These are phyloP conservation scores for Fraxinus sp. DNA, from an alignment of 305 asterid genomes.

Conservation along the genomic window DNA sequence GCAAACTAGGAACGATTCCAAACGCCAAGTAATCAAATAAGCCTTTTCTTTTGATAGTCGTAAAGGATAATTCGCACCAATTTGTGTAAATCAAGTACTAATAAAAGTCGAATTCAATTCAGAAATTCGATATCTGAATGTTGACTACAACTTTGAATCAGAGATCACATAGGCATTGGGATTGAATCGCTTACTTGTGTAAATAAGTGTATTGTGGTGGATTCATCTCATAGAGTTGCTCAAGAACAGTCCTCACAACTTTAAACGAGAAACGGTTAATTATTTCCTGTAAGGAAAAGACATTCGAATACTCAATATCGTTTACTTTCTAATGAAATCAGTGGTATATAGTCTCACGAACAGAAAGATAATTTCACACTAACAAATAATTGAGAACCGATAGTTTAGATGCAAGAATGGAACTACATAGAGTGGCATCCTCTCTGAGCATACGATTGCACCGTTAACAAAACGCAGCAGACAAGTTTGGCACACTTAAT, in stretches of 20 bases:
- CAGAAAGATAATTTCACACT: not conserved
- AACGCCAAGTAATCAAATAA: not conserved
- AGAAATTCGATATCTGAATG: not conserved
- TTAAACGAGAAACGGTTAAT: conserved; percentile 50
- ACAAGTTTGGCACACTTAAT: not conserved
- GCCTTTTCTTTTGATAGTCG: not conserved
- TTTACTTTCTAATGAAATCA: not conserved
- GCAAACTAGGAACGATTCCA: not conserved
- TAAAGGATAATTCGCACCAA: not conserved
- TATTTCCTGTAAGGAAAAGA: conserved; percentile 39
- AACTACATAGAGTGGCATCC: not conserved
- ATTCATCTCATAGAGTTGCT: conserved; percentile 70
- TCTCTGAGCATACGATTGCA: not conserved
- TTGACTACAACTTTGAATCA: not conserved
- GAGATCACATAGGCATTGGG: no score
- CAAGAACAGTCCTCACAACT: conserved; percentile 63
- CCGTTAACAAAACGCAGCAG: not conserved
- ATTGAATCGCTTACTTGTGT: conserved; percentile 42
- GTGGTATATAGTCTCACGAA: not conserved
- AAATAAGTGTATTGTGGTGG: conserved; percentile 66
- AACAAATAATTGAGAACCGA: not conserved
- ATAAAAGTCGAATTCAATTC: no score
- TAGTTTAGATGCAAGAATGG: not conserved
- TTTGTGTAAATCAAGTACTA: not conserved
- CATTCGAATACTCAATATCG: not conserved